A percentile compares a stretch with the other conserved stretches of the same genome.
phyloP scores from a whole-genome alignment of 1,284 basidiomycete genomes.

The Melampsora americana region DNA sequence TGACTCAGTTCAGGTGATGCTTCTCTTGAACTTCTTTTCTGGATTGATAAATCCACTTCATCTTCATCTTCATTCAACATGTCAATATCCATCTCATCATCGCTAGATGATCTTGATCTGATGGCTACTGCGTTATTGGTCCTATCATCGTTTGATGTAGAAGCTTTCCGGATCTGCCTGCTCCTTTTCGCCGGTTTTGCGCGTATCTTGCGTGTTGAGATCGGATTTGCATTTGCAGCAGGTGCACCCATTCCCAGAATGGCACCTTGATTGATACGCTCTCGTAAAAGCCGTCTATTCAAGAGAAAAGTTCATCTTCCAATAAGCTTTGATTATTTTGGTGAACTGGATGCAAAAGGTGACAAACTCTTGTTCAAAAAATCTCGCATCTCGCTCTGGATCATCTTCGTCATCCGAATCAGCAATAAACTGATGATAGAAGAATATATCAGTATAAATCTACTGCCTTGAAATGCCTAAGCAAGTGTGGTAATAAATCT shows the following conservation, averaged over 20 bases:
- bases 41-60: neutral
- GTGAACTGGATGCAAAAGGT: neutral
- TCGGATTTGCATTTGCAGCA: neutral
- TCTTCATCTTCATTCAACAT: neutral
- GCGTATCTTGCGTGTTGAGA: neutral
- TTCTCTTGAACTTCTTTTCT: neutral
- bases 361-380: slow-evolving; percentile 37
- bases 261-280: slow-evolving; percentile 7
- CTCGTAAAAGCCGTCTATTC: slow-evolving; percentile 15
- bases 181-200: neutral
- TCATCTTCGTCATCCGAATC: slow-evolving; percentile 33
- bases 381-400: slow-evolving; percentile 31
- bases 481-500: neutral
- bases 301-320: neutral
- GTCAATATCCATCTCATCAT: neutral
- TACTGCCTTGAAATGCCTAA: neutral
- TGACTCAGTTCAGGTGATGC: neutral
- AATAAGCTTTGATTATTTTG: too few species aligned
- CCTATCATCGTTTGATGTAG: too few species aligned
- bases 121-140: too few species aligned
- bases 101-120: neutral
- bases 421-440: slow-evolving; percentile 28
- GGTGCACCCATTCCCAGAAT: neutral
- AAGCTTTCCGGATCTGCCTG: neutral
- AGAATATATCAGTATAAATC: neutral